A percentile compares a stretch with the other conserved stretches of the same genome.
These are phyloP conservation scores for Alopecurus myosuroides DNA, from an alignment of 176 grass and related monocot species.

Conservation along the genomic window DNA sequence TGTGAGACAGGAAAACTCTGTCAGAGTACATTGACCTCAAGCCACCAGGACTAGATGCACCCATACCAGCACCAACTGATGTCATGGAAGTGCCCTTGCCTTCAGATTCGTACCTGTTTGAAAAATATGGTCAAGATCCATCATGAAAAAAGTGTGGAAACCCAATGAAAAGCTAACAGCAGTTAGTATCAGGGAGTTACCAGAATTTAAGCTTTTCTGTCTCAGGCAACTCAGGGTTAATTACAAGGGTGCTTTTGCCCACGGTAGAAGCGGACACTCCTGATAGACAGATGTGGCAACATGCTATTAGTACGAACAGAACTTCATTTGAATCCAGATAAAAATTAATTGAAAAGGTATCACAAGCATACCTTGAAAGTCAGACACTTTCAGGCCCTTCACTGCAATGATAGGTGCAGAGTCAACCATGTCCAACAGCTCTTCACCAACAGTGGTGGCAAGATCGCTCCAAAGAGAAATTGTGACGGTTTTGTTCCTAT, in stretches of 20 bases:
- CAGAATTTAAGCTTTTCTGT: constrained; percentile 57
- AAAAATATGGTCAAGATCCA: not conserved
- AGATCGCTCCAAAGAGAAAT: constrained; percentile 96
- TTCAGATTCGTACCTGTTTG: constrained; percentile 80
- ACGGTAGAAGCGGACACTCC: constrained; percentile 87
- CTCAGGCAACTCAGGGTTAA: constrained; percentile 76
- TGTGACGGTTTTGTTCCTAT: constrained; percentile 77
- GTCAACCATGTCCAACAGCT: constrained; percentile 82
- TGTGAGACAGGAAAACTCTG: constrained; percentile 78
- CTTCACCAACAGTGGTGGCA: constrained; percentile 74
- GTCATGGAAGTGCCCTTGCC: constrained; percentile 65
- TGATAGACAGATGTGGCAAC: constrained; percentile 12
- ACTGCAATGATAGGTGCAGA: constrained; percentile 64
- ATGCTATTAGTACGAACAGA: not conserved
- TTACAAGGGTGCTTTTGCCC: constrained; percentile 57
- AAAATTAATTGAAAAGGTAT: not conserved
- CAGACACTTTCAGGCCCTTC: constrained; percentile 81
- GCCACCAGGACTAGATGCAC: constrained; percentile 39
- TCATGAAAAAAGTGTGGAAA: not conserved
- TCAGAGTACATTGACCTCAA: constrained; percentile 80
- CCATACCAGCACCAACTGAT: constrained; percentile 64
- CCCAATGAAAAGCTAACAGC: not conserved
- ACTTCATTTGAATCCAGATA: not conserved
- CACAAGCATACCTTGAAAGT: constrained; percentile 66
- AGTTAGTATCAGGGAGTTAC: constrained; percentile 20